These are phyloP conservation scores for Pythium vanterpoolii DNA, from an alignment of 352 stramenopile genomes.

Conservation along the genomic window DNA sequence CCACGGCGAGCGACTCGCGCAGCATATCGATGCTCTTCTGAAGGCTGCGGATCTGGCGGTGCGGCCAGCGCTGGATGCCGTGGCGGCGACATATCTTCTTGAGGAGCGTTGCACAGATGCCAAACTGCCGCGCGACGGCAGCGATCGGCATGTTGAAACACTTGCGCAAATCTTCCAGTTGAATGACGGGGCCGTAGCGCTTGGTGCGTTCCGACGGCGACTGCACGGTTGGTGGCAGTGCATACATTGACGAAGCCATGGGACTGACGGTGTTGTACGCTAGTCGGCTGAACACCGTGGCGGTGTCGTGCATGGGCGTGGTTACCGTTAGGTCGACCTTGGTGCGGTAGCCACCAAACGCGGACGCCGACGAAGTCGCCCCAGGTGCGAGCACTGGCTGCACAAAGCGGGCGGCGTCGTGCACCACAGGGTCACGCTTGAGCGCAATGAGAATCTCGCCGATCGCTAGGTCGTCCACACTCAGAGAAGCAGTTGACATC, in stretches of 20 bases:
- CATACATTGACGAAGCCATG: constrained; percentile 36
- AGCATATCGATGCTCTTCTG: constrained; percentile 86
- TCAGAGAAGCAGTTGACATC: constrained; percentile 26
- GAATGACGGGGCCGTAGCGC: constrained; percentile 63
- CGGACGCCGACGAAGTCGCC: constrained; percentile 1
- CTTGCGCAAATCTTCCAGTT: constrained; percentile 67
- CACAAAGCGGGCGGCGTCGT: constrained; percentile 3
- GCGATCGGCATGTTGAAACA: constrained; percentile 88
- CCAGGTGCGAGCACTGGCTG: neutral
- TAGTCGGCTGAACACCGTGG: constrained; percentile 35
- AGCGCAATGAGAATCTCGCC: constrained; percentile 81
- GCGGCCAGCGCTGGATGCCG: constrained; percentile 80
- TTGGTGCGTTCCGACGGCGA: constrained; percentile 41
- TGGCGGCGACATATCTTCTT: constrained; percentile 85
- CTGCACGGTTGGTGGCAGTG: constrained; percentile 27
- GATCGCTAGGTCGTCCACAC: constrained; percentile 63
- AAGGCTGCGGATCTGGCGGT: constrained; percentile 77
- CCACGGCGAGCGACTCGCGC: constrained; percentile 61
- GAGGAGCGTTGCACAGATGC: constrained; percentile 81
- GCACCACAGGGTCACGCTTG: constrained; percentile 41
- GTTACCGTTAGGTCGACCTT: constrained; percentile 53
- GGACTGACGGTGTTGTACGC: constrained; percentile 43
- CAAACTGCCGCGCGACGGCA: constrained; percentile 74
- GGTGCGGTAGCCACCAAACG: constrained; percentile 30
- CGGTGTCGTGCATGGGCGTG: constrained; percentile 21